Conservation (phyloP, 2,329 filamentous ascomycete species). For the Shiraia sp. region DNA sequence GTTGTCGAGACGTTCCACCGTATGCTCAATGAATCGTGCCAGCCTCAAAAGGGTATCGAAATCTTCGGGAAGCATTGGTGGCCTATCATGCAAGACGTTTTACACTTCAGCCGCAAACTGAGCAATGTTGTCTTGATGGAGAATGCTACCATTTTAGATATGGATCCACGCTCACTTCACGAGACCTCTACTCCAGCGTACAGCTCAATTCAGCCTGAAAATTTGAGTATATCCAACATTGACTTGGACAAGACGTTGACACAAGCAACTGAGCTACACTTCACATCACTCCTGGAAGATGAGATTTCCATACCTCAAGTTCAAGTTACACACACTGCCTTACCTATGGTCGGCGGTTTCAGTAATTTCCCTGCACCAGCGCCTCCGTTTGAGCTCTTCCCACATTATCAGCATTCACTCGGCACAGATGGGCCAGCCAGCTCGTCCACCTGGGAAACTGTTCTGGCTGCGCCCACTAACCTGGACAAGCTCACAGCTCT, state of each 20-base stretch:
- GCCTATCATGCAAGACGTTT: constrained; percentile 1
- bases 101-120: background rate
- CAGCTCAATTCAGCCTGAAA: background rate
- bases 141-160: constrained; percentile 14
- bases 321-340: background rate
- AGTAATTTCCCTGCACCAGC: too few relatives aligned
- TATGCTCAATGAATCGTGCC: constrained; percentile 3
- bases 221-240: background rate
- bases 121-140: constrained; percentile 13
- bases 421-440: background rate
- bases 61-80: constrained; percentile 13
- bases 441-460: constrained; percentile 1
- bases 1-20: constrained; percentile 2
- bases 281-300: background rate
- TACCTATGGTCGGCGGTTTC: background rate
- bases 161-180: background rate
- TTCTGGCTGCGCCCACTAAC: background rate
- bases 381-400: background rate
- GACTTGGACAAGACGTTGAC: background rate
- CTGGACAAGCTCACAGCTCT: constrained; percentile 6
- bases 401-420: background rate
- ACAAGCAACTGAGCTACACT: background rate
- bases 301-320: background rate
- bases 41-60: background rate
- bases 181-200: background rate